Conservation (phyloP, 2,329 filamentous ascomycete genomes). For the Cercospora sp. region DNA sequence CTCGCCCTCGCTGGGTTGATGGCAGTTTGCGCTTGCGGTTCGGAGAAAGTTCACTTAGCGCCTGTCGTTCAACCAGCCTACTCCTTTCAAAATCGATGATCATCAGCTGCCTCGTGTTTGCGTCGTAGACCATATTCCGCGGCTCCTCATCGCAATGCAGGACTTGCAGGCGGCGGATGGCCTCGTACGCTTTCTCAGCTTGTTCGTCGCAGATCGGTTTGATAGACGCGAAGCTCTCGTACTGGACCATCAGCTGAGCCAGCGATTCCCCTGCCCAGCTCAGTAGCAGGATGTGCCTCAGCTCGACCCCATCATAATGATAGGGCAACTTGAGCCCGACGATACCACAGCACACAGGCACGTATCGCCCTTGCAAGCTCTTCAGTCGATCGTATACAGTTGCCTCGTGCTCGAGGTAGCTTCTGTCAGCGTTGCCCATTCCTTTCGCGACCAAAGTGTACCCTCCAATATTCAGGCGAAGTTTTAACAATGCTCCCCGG, state of each 20-base stretch:
- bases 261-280: constrained; percentile 5
- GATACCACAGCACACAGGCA: constrained; percentile 9
- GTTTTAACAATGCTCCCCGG: background rate
- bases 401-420: constrained; percentile 6
- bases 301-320: constrained; percentile 2
- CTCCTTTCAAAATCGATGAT: constrained; percentile 10
- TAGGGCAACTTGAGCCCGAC: constrained; percentile 3
- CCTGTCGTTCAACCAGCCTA: constrained; percentile 7
- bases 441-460: constrained; percentile 9
- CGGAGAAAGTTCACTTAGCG: constrained; percentile 9
- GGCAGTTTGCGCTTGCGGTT: constrained; percentile 12
- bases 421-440: constrained; percentile 3
- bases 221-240: background rate
- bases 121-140: constrained; percentile 4
- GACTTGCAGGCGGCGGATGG: constrained; percentile 2
- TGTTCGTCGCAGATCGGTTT: constrained; percentile 3
- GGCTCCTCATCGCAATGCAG: background rate
- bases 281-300: constrained; percentile 9
- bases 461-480: background rate
- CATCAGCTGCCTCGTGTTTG: constrained; percentile 2
- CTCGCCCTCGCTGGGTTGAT: background rate
- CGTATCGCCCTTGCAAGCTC: constrained; percentile 10
- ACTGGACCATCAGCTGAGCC: constrained; percentile 1
- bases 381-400: constrained; percentile 6
- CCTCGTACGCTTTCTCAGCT: constrained; percentile 1